Base-by-base conservation (phyloP, 495 filamentous ascomycete genomes). In the Aspergillus wentii region DNA sequence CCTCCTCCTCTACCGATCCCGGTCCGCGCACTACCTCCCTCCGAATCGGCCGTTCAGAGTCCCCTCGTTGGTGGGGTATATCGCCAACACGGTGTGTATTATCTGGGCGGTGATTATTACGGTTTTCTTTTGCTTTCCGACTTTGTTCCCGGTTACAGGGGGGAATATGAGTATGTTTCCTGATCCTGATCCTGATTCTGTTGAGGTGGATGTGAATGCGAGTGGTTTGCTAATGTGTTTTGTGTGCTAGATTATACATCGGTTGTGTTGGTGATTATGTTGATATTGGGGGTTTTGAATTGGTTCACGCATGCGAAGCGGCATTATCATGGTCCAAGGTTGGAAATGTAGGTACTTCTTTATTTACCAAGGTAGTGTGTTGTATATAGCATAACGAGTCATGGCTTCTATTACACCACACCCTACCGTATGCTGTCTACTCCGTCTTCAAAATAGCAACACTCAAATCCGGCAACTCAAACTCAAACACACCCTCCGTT, bases 391-490 rank as follows among this genome's bases (percentile, higher is more conserved):
- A n/a, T n/a, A n/a, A n/a, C n/a, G n/a, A n/a, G n/a, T n/a, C n/a
- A n/a, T n/a, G n/a, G n/a, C n/a, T n/a, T n/a, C n/a, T n/a, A n/a
- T n/a, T n/a, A n/a, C n/a, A n/a, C n/a, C n/a, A n/a, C n/a, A n/a
- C n/a, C n/a, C n/a, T n/a, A n/a, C n/a, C n/a, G n/a, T n/a, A n/a
- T n/a, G n/a, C n/a, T n/a, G n/a, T n/a, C 14, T 41, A 41, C n/a
- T 30, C 30, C 6, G 59, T 62, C 11, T 41, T 62, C 17, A 79
- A 56, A 8, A 79, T 67, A 1, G 72, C 74, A 35, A 78, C 64
- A 38, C 73, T 76, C 49, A 78, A 38, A 11, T 64, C 57, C 2
- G 72, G 69, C 41, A 76, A 17, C n/a, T 41, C 55, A 41, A 78
- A 79, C 10, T 40, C 55, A 43, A 77, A 75, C 17, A 41, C 55